Evolutionary conservation across 1,284 basidiomycete genomes (phyloP), one percentile per base, ranked within the genome.

Genomic region (Ustilago vetiveriae): DNA sequence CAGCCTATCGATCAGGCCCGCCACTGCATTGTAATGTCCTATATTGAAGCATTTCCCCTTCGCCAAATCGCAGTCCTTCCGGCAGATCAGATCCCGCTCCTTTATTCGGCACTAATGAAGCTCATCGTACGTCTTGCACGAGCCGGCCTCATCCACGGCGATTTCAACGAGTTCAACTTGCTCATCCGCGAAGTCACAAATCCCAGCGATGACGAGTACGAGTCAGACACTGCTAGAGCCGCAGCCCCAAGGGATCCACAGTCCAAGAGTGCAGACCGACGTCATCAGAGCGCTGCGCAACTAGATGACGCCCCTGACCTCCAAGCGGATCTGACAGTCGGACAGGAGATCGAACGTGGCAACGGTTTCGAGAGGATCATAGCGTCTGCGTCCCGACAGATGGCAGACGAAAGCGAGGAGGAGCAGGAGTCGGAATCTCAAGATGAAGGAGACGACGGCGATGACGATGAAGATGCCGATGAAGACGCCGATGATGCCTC

Each of bases 131-230:
- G 93, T 47, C 90, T 98, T 72, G 95, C 94, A 3, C 88, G 88
- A 38, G 89, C 91, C 2, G 96, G 96, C 1, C 86, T 99, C 21
- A 98, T 99, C 52, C 95, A 99, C 79, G 95, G 96, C 45, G 95
- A 99, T 83, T 99, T 92, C 84, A 99, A 99, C 84, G 96, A 99
- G 82, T 99, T 98, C 85, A 98, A 99, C 83, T 93, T 99, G 75
- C 88, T 99, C 62, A 92, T 99, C 68, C 87, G 88, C 41, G 88
- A 80, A 44, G 58, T 77, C 23, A 39, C 55, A 37, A 36, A 50
- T 49, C 22, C 40, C 17, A 57, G 48, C 52, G 53, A 49, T 21
- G 56, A 53, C 17, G 60, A 55, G 17, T 50, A 52, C n/a, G 65
- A 59, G 29, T 52, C 46, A 3, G 62, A 62, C 30, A 45, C 55